Conservation (phyloP, 805 yeast species). For the Schwanniomyces pseudopolymorphus region DNA sequence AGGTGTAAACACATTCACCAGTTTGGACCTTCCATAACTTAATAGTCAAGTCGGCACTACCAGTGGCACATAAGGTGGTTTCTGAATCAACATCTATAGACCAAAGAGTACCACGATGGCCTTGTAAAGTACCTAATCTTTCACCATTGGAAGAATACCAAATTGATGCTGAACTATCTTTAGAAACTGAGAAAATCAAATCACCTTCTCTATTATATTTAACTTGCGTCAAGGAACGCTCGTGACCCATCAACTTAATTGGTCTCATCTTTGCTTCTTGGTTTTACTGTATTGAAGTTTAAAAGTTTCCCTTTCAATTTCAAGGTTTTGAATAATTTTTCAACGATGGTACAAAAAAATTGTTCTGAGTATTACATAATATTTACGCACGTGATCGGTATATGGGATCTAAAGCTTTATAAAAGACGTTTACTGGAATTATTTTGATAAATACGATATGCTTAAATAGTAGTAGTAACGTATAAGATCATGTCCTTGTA, state of each 20-base stretch:
- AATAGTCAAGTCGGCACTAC: constrained; percentile 84
- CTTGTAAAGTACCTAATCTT: constrained; percentile 84
- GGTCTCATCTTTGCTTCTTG: constrained; percentile 37
- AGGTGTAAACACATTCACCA: constrained; percentile 73
- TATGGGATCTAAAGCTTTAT: too few species aligned
- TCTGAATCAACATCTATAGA: constrained; percentile 80
- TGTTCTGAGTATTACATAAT: constrained; percentile 3
- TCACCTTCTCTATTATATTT: constrained; percentile 96
- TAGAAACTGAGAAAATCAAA: constrained; percentile 84
- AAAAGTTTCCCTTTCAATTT: not conserved
- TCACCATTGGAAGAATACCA: constrained; percentile 98
- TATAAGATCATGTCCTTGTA: too few species aligned
- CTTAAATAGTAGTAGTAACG: too few species aligned
- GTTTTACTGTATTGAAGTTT: not conserved
- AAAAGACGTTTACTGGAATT: too few species aligned
- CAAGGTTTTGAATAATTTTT: constrained; percentile 10
- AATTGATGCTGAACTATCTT: constrained; percentile 84
- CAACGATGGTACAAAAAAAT: constrained; percentile 6
- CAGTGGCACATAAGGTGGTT: constrained; percentile 75
- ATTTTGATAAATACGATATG: too few species aligned
- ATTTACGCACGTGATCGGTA: constrained; percentile 3
- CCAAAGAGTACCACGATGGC: constrained; percentile 93
- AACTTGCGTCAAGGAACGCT: constrained; percentile 95
- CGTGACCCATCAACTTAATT: constrained; percentile 83
- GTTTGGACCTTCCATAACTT: constrained; percentile 81